Evolutionary conservation across 805 yeast genomes (phyloP).

Genomic region (Metschnikowia sp.): DNA sequence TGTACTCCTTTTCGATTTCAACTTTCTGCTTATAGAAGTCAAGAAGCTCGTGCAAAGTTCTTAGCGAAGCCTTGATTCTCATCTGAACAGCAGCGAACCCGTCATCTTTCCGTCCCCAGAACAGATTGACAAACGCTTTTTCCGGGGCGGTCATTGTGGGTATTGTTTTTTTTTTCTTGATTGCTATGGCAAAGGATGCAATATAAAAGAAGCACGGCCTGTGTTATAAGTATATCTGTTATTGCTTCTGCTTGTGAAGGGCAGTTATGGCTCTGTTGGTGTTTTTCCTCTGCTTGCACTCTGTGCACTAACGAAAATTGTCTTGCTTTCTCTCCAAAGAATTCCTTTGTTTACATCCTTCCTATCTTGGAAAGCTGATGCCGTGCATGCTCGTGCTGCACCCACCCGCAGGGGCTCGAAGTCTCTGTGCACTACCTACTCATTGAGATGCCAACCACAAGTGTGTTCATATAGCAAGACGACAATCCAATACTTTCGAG

Average conservation of each 20-base stretch:
- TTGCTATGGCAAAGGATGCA: not conserved
- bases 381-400: not conserved
- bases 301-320: not conserved
- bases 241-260: not conserved
- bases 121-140: constrained; percentile 40
- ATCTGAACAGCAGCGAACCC: constrained; percentile 55
- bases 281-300: not conserved
- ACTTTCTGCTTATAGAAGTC: constrained; percentile 41
- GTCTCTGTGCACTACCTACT: no score
- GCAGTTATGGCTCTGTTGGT: not conserved
- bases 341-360: constrained; percentile 11
- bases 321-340: not conserved
- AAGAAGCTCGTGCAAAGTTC: constrained; percentile 43
- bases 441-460: no score
- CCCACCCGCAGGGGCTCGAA: not conserved
- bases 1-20: constrained; percentile 71
- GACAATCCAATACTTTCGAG: no score
- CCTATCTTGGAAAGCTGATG: constrained; percentile 6
- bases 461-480: no score
- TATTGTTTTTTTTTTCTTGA: not conserved
- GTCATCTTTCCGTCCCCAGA: constrained; percentile 65
- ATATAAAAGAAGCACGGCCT: not conserved
- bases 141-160: constrained; percentile 12
- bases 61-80: constrained; percentile 56
- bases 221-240: not conserved